Conservation (phyloP, 148 eudicot genomes). For the Spergularia marina region DNA sequence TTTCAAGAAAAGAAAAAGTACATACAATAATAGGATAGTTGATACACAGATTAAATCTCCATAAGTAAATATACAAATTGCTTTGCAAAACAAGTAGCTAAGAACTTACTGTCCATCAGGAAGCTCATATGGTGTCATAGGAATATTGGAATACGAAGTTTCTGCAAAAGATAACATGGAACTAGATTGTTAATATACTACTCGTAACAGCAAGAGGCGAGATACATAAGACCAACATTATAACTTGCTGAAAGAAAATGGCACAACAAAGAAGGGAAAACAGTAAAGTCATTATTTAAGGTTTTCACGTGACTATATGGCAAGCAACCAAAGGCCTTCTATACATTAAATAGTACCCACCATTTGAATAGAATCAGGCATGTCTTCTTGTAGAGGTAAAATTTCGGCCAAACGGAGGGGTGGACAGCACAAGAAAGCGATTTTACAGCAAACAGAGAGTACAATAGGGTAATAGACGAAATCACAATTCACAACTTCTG, state of each 20-base stretch:
- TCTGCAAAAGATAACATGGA: slow-evolving; percentile 47
- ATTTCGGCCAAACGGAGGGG: too few species aligned
- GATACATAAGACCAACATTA: background rate
- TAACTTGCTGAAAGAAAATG: background rate
- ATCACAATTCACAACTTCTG: background rate
- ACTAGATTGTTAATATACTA: background rate
- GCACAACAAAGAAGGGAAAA: background rate
- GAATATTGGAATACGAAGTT: slow-evolving; percentile 85
- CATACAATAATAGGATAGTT: background rate
- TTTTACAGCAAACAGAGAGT: background rate
- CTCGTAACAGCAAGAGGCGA: background rate
- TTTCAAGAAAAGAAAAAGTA: background rate
- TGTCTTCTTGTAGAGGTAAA: too few species aligned
- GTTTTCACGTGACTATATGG: background rate
- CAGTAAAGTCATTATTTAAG: background rate
- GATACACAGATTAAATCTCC: background rate
- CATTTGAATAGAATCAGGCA: background rate
- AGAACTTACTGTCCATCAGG: slow-evolving; percentile 98
- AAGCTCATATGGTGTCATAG: slow-evolving; percentile 95
- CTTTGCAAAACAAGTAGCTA: slow-evolving; percentile 12
- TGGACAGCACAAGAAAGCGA: too few species aligned
- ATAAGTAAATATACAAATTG: background rate
- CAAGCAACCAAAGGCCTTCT: background rate
- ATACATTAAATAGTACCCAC: background rate
- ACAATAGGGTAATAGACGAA: background rate